Percentiles rank a stretch among this genome's conserved stretches.
These are phyloP conservation scores for Lojkania enalia DNA, from an alignment of 2,329 filamentous ascomycete species.

Conservation along the genomic window DNA sequence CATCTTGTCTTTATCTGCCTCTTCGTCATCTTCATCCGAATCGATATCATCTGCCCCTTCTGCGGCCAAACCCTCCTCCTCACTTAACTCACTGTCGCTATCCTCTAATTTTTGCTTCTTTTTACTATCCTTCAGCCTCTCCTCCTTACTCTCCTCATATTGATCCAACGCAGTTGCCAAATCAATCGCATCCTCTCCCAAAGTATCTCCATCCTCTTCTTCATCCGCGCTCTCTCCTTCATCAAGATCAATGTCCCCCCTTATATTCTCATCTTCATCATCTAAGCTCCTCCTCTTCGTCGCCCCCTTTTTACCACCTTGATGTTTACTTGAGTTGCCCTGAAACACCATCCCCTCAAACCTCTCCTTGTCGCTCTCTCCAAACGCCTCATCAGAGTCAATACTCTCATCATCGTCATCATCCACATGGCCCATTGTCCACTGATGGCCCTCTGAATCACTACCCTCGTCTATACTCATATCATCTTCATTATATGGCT, in stretches of 20 bases:
- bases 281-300: conserved; percentile 36
- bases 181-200: conserved; percentile 66
- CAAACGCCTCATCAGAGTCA: conserved; percentile 81
- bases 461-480: conserved; percentile 72
- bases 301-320: conserved; percentile 47
- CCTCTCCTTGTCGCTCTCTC: conserved; percentile 82
- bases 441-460: conserved; percentile 84
- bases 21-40: conserved; percentile 50
- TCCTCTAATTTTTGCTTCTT: conserved; percentile 40
- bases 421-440: conserved; percentile 73
- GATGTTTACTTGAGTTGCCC: conserved; percentile 58
- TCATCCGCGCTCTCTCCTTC: conserved; percentile 52
- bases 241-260: conserved; percentile 52
- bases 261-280: conserved; percentile 22
- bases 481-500: conserved; percentile 45
- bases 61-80: conserved; percentile 49
- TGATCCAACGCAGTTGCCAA: conserved; percentile 63
- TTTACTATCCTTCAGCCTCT: conserved; percentile 26
- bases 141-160: conserved; percentile 42
- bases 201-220: conserved; percentile 61
- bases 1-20: conserved; percentile 57
- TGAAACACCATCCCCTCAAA: conserved; percentile 77
- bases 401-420: conserved; percentile 70
- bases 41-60: conserved; percentile 56
- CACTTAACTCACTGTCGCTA: conserved; percentile 57